Evolutionary conservation across 1,284 basidiomycete genomes (phyloP), one percentile per base, ranked within the genome.

Genomic region (Ustilago esculenta): DNA sequence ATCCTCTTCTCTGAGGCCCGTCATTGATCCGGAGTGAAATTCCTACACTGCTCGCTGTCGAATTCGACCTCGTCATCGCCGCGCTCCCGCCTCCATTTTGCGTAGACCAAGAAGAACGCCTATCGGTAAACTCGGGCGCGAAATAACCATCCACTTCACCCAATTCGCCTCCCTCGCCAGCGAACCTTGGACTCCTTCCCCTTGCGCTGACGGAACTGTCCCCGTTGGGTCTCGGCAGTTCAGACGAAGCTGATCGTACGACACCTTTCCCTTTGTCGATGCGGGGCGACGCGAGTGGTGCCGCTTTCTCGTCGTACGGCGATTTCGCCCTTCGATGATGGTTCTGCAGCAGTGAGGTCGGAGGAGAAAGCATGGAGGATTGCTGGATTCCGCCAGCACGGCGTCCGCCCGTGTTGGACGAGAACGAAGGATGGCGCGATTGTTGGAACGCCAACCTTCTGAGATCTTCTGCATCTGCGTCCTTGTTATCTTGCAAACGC

Each of bases 231-330:
- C 25, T 29, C 7, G 43, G 30, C 9, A 55, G 36, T 20, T 59
- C 56, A 25, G 42, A 37, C 4, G 66, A 69, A 12, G 66, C 54
- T 8, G 49, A 54, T 11, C 68, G 45, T 1, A 71, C 51, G 8
- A 71, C 68, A 5, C 63, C 68, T 23, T 71, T 71, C 18, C 68
- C 68, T 49, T 71, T 71, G 51, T 71, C 63, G 21, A 59, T 37
- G 36, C 58, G 49, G 14, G 68, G 68, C 30, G 68, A 71, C 3
- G 68, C 57, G 8, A 71, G 51, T 3, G 63, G 68, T 1, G 68
- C 68, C 20, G 68, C 68, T 23, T 71, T 71, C 34, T 55, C 68
- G 51, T 71, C 68, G 39, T 71, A 71, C 17, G 68, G 58, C 37
- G 58, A 61, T 17, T 58, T 61, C 27, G 68, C 63, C 7, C 68